Base-by-base conservation (phyloP, 495 filamentous ascomycete species). In the Penicillium coprophilum region DNA sequence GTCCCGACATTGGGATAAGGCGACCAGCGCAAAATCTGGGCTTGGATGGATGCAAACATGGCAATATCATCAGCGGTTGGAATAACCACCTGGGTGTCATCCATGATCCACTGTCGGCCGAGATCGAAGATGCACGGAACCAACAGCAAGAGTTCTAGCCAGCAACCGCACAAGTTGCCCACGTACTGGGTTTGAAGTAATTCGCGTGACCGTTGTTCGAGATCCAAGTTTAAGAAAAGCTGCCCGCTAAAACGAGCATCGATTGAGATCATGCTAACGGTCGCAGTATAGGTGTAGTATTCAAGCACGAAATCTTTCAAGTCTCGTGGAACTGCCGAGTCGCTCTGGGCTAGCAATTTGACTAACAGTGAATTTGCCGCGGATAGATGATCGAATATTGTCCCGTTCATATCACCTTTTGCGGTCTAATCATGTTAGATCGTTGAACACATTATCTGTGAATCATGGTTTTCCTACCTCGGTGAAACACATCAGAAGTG, bases 201-300 rank as follows among this genome's bases (percentile, higher is more conserved):
- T 32, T 69, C 60, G 2, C 71, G 69, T 3, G 71, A 70, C 30
- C 63, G 58, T 49, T 74, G 64, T 46, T 72, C 71, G 1, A 74
- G 59, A n/a, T 74, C 69, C 23, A 72, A 63, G n/a, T 74, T 69
- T 0, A 74, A 40, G 38, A 74, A 62, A 0, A 74, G 50, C 36
- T 74, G 71, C 10, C 64, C 58, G 23, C 67, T 72, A 1, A 68
- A 59, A 7, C 71, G 68, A 0, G 69, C 71, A 34, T 74, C 71
- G 50, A 74, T 69, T 2, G 71, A 74, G n/a, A 72, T 71, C 71
- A 74, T 72, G 62, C 69, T 74, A n/a, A 72, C 69, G n/a, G 69
- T 67, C 27, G 71, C 71, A 9, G 71, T 74, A 55, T 74, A 74
- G 12, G 66, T 67, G 56, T 74, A 74, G 45, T 74, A 74, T 57